Evolutionary conservation across 169 alveolate species (phyloP), one percentile per base, ranked within the genome.

Genomic region (Amoebophrya sp.): DNA sequence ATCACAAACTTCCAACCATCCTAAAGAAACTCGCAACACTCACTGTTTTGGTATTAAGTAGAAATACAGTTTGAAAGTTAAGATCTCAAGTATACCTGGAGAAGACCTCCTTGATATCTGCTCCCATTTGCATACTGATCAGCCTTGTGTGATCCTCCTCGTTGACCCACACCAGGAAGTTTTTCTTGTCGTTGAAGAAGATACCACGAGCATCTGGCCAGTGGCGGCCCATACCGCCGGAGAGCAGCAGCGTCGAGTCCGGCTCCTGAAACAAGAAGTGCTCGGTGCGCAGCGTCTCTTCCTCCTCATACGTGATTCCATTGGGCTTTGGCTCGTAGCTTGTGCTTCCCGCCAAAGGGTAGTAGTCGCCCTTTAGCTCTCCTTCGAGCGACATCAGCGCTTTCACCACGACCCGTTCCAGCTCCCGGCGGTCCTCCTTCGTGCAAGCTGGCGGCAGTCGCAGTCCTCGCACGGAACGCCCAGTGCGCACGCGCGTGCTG

Each of bases 151-250:
- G 95, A 89, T 95, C 96, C 78, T 93, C 95, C 93, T 95, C 96
- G 92, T 94, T 94, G 29, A 95, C 95, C 96, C 96, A 94, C 29
- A 94, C 94, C 89, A 65, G 41, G 93, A 95, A 94, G 40, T 95
- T 83, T 78, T 94, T 94, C 41, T 91, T 90, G 23, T 93, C 94
- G 93, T 93, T 94, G 55, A 78, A 77, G 94, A 94, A 95, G 38
- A 95, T 91, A 38, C 95, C 95, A 40, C 95, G 90, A 0, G 94
- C 96, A 55, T 95, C 92, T 1, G 96, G 96, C 96, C 96, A 94
- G 89, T 95, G 93, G 36, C 93, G 89, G 76, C 92, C 93, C 93
- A 92, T 92, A 18, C 93, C 93, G 29, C 90, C 91, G 36, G 93
- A 89, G 26, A 78, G 55, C 26, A 92, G 89, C 29, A 92, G 92